These are phyloP conservation scores for Vanrija humicola DNA, from an alignment of 1,284 basidiomycete genomes.

Conservation along the genomic window DNA sequence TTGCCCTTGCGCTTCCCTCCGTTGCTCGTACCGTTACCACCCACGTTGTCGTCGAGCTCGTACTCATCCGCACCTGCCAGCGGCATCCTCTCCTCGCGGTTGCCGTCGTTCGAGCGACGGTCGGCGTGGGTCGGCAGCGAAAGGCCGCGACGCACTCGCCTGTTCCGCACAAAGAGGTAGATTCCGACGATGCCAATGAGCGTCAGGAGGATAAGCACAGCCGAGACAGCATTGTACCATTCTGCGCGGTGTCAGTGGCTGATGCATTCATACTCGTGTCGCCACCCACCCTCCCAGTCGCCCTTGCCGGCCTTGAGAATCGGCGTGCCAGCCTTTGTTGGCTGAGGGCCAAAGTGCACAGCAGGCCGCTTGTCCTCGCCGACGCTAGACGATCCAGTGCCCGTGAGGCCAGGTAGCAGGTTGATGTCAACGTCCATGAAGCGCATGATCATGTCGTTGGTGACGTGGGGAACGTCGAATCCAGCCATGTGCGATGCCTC, in stretches of 20 bases:
- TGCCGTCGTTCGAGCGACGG: slow-evolving; percentile 7
- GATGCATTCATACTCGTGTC: background rate
- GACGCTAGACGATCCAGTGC: slow-evolving; percentile 48
- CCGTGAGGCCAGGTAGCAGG: slow-evolving; percentile 68
- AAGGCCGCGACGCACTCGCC: slow-evolving; percentile 27
- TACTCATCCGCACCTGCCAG: slow-evolving; percentile 51
- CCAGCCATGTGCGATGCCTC: slow-evolving; percentile 92
- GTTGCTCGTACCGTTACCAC: background rate
- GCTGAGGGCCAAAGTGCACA: slow-evolving; percentile 25
- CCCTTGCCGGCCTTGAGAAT: slow-evolving; percentile 66
- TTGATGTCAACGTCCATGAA: slow-evolving; percentile 89
- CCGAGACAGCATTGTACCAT: slow-evolving; percentile 88
- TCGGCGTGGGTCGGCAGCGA: too few relatives aligned
- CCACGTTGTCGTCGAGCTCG: slow-evolving; percentile 36
- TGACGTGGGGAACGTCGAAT: slow-evolving; percentile 78
- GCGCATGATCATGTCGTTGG: slow-evolving; percentile 97
- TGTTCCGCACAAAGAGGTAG: slow-evolving; percentile 36
- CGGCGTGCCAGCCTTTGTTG: slow-evolving; percentile 45
- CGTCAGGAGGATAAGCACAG: slow-evolving; percentile 72
- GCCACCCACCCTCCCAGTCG: slow-evolving; percentile 67
- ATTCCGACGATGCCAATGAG: slow-evolving; percentile 64
- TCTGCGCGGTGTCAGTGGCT: slow-evolving; percentile 52
- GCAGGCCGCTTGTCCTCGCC: slow-evolving; percentile 42
- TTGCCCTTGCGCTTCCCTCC: slow-evolving; percentile 22
- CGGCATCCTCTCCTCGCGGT: slow-evolving; percentile 57